A percentile compares a stretch with the other conserved stretches of the same genome.
phyloP scores from a whole-genome alignment of 163 green algal species.

The Coccomyxa subellipsoidea region DNA sequence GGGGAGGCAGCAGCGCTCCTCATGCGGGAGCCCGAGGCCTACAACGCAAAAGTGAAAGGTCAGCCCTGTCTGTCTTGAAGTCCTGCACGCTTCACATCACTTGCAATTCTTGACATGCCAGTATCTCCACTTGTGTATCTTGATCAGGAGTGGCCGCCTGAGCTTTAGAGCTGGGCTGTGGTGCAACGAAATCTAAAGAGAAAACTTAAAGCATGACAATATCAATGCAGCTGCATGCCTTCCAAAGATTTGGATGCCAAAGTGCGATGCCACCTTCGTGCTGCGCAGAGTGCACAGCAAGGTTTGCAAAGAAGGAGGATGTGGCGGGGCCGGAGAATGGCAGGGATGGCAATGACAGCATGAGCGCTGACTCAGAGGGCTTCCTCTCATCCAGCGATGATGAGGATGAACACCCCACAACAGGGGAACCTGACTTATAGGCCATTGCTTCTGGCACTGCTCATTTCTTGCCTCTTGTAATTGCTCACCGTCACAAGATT shows the following conservation, averaged over 20 bases:
- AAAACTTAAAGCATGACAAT: not conserved
- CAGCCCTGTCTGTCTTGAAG: too few species aligned
- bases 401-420: slow-evolving; percentile 47
- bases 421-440: slow-evolving; percentile 13
- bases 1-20: slow-evolving; percentile 95
- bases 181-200: too few species aligned
- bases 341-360: slow-evolving; percentile 40
- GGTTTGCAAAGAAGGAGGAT: slow-evolving; percentile 67
- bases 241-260: too few species aligned
- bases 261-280: not conserved
- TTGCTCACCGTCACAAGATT: too few species aligned
- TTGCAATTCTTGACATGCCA: too few species aligned
- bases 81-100: too few species aligned
- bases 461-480: not conserved
- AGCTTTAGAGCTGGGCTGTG: too few species aligned
- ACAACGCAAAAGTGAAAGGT: slow-evolving; percentile 88
- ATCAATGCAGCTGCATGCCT: too few species aligned
- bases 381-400: slow-evolving; percentile 80
- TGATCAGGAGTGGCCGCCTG: too few species aligned
- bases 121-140: too few species aligned
- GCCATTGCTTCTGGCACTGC: not conserved
- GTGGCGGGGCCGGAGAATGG: slow-evolving; percentile 38
- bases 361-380: slow-evolving; percentile 51
- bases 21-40: slow-evolving; percentile 91
- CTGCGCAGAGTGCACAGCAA: slow-evolving; percentile 76